Conservation (phyloP, 176 grass and related monocot genomes). For the Oryza australiensis region DNA sequence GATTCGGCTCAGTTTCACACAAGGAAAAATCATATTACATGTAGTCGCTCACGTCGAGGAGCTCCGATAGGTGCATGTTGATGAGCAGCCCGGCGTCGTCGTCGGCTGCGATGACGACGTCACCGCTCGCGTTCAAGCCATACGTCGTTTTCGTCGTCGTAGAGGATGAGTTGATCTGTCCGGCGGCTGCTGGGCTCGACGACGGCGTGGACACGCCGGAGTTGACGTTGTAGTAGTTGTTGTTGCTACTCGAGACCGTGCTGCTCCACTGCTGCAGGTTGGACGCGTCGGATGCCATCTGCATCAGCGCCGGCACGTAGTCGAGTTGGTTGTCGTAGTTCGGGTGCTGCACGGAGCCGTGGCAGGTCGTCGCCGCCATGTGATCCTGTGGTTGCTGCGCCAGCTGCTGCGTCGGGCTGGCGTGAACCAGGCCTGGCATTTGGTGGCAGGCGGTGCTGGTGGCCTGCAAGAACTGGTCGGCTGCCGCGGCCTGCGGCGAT, state of each 20-base stretch:
- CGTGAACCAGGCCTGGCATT: slow-evolving; percentile 39
- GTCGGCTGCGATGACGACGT: background rate
- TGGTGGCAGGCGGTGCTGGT: slow-evolving; percentile 12
- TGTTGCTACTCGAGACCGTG: slow-evolving; percentile 35
- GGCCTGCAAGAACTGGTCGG: slow-evolving; percentile 31
- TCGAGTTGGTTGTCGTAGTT: slow-evolving; percentile 12
- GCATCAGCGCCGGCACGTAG: slow-evolving; percentile 41
- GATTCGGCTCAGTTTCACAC: background rate
- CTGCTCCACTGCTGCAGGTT: slow-evolving; percentile 45
- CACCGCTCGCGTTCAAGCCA: slow-evolving; percentile 15
- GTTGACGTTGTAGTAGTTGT: slow-evolving; percentile 33
- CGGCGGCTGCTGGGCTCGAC: slow-evolving; percentile 38
- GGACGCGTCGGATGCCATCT: slow-evolving; percentile 36
- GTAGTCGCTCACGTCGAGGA: slow-evolving; percentile 62
- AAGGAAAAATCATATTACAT: slow-evolving; percentile 32
- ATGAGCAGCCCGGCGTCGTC: slow-evolving; percentile 37
- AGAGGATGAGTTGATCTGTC: slow-evolving; percentile 28
- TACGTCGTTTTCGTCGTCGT: background rate
- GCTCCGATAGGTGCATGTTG: slow-evolving; percentile 49
- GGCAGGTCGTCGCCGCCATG: slow-evolving; percentile 19
- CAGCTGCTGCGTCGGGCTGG: slow-evolving; percentile 22
- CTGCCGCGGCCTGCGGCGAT: background rate
- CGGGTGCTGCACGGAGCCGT: background rate
- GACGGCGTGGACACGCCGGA: slow-evolving; percentile 64
- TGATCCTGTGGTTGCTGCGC: slow-evolving; percentile 31